These are phyloP conservation scores for Cruciata laevipes DNA, from an alignment of 257 asterid species.

Conservation along the genomic window DNA sequence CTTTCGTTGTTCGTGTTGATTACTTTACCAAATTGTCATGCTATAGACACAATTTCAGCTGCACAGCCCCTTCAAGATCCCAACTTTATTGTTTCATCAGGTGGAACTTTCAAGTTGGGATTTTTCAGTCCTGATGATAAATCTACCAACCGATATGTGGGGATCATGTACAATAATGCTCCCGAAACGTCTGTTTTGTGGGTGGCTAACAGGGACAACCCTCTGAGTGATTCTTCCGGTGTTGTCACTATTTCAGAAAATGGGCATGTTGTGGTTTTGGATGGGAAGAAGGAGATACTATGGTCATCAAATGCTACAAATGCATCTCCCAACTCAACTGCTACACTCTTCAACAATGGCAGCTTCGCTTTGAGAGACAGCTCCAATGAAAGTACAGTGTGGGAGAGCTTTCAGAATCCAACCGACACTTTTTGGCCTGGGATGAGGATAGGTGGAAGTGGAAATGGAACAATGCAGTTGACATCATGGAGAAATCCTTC, in stretches of 20 bases:
- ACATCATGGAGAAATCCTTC: slow-evolving; percentile 31
- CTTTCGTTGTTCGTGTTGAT: slow-evolving; percentile 2
- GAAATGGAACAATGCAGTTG: slow-evolving; percentile 14
- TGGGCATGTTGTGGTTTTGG: slow-evolving; percentile 31
- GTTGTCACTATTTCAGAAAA: slow-evolving; percentile 24
- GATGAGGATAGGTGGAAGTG: slow-evolving; percentile 25
- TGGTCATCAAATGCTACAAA: slow-evolving; percentile 36
- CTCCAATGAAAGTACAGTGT: slow-evolving; percentile 15
- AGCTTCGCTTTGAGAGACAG: slow-evolving; percentile 31
- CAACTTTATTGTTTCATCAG: slow-evolving; percentile 16
- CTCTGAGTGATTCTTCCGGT: slow-evolving; percentile 31
- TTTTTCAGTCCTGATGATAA: slow-evolving; percentile 20
- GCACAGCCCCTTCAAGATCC: slow-evolving; percentile 18
- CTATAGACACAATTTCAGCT: slow-evolving; percentile 9
- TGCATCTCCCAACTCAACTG: slow-evolving; percentile 16
- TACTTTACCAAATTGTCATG: not conserved
- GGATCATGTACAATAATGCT: slow-evolving; percentile 16
- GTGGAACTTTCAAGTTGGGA: slow-evolving; percentile 18
- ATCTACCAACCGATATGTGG: slow-evolving; percentile 19
- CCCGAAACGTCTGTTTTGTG: slow-evolving; percentile 24
- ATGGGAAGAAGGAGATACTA: slow-evolving; percentile 16
- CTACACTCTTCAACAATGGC: slow-evolving; percentile 38
- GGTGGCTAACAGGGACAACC: slow-evolving; percentile 48
- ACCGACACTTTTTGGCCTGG: slow-evolving; percentile 26
- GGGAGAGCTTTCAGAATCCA: slow-evolving; percentile 43